Conservation (phyloP, 257 asterid species). For the Dorcoceras hygrometricum region DNA sequence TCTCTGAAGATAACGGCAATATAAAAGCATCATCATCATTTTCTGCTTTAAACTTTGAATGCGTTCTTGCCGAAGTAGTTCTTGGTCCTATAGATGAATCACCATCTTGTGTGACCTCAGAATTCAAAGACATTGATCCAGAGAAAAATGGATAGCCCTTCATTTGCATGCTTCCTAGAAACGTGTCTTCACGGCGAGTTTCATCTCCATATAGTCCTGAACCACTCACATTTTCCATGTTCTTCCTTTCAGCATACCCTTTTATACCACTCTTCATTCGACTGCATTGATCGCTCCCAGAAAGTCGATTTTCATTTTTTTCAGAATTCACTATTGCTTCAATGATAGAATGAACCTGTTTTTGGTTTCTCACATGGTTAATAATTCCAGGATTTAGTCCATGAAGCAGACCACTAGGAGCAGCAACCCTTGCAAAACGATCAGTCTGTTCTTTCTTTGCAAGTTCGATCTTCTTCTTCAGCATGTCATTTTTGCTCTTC, state of each 20-base stretch:
- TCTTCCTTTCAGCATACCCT: constrained; percentile 29
- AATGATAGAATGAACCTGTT: constrained; percentile 86
- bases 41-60: constrained; percentile 31
- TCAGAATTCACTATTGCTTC: constrained; percentile 77
- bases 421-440: constrained; percentile 84
- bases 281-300: constrained; percentile 35
- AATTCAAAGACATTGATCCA: constrained; percentile 34
- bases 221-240: constrained; percentile 13
- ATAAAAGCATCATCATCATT: constrained; percentile 49
- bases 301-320: constrained; percentile 36
- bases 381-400: constrained; percentile 94
- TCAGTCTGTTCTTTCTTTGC: constrained; percentile 84
- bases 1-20: constrained; percentile 48
- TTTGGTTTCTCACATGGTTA: constrained; percentile 89
- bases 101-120: constrained; percentile 30
- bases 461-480: constrained; percentile 67
- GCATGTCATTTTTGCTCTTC: constrained; percentile 46
- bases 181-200: constrained; percentile 25
- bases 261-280: constrained; percentile 31
- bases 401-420: constrained; percentile 89
- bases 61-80: constrained; percentile 29
- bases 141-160: constrained; percentile 32
- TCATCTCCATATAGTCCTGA: constrained; percentile 23
- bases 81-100: constrained; percentile 32
- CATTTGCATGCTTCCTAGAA: constrained; percentile 37